phyloP scores from a whole-genome alignment of 768 basidiomycete species.

The Naganishia randhawae region DNA sequence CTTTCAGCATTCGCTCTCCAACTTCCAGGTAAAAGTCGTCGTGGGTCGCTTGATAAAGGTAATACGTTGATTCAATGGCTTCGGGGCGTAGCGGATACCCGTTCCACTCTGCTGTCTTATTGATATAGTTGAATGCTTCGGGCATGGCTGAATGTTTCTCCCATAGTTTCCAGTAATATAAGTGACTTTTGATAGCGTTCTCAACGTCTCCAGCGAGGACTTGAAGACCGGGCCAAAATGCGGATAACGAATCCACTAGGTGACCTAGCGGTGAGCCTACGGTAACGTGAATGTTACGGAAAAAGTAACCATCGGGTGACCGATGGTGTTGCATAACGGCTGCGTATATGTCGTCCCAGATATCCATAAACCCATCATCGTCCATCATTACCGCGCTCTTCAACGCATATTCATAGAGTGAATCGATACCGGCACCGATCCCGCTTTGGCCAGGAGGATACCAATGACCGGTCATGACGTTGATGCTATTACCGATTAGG shows the following conservation, averaged over 20 bases:
- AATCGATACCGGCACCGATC: constrained; percentile 92
- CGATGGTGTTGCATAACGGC: constrained; percentile 81
- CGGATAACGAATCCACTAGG: constrained; percentile 79
- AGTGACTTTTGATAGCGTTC: constrained; percentile 85
- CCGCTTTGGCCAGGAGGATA: constrained; percentile 68
- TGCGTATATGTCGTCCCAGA: constrained; percentile 78
- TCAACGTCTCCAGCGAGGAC: constrained; percentile 62
- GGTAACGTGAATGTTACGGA: constrained; percentile 75
- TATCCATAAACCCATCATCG: constrained; percentile 73
- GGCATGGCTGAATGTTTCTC: constrained; percentile 78
- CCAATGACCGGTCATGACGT: constrained; percentile 76
- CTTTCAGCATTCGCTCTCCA: constrained; percentile 75
- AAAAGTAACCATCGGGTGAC: constrained; percentile 74
- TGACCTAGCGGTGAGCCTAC: constrained; percentile 68
- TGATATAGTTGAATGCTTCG: constrained; percentile 83
- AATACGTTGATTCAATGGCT: constrained; percentile 95
- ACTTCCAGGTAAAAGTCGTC: constrained; percentile 91
- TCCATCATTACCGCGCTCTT: constrained; percentile 54
- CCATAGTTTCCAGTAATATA: constrained; percentile 93
- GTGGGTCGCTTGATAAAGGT: constrained; percentile 83
- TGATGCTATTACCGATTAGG: constrained; percentile 82
- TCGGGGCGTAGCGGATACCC: constrained; percentile 57
- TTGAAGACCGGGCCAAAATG: constrained; percentile 97
- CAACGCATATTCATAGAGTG: constrained; percentile 69
- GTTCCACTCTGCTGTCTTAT: constrained; percentile 45